Evolutionary conservation across 208 protist species (phyloP), one percentile per base, ranked within the genome.

Genomic region (Pavlovales sp.): DNA sequence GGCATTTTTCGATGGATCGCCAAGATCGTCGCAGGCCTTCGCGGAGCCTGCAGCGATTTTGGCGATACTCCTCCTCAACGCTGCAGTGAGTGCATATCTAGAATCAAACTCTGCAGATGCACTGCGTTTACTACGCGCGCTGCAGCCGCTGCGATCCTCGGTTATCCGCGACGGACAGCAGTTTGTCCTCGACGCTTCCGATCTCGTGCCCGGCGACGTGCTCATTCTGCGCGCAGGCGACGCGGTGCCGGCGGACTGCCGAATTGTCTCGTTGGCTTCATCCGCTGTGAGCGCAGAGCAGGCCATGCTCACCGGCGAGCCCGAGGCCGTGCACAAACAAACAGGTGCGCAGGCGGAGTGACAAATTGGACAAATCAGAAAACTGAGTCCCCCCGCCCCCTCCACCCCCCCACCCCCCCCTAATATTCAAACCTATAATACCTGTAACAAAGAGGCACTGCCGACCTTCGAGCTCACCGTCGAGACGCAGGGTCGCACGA

Each of bases 121-220:
- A 57, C 44, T 7, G 44, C 44, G 44, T 57, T 28, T 10, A 71
- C 57, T 10, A 57, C 57, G 8, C 67, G 84, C 30, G 92, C 90
- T 20, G 89, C 22, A 71, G 22, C 18, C 57, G 18, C 22, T 4
- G 57, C 57, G 2, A 10, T 10, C 57, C 57, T 10, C 57, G 14
- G 18, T 28, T 28, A 32, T 28, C 18, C 14, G 22, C 22, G 2
- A 10, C 57, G 57, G 1, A 30, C 57, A n/a, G 14, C 57, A 28
- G 22, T n/a, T 28, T 30, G 57, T 71, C 22, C 57, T 97, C 20
- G 71, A 85, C 18, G 93, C 96, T 1, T 89, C 93, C 37, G 93
- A 97, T 34, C 88, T 98, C 36, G 97, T 99, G 0, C 95, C 95
- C 0, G 97, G 97, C n/a, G 98, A 99, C 89, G 88, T 99, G 36